Base-by-base conservation (phyloP, 2,329 filamentous ascomycete genomes). In the Dactylellina leptospora region DNA sequence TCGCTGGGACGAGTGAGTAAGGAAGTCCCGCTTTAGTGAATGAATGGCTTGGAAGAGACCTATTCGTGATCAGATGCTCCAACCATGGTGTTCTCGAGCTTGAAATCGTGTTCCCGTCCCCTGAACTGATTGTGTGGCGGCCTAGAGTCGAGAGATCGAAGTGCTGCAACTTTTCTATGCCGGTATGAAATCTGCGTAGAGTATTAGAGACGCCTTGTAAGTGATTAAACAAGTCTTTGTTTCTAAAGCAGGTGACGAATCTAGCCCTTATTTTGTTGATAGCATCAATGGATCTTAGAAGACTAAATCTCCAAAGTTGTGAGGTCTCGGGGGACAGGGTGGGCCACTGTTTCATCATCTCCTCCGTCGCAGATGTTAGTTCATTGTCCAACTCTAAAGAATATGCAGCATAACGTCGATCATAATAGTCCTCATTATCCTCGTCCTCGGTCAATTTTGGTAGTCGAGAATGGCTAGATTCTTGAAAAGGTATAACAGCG, bases 261-360 rank as follows among this genome's bases (percentile, higher is more conserved):
- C 45, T 16, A 16, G 4, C 9, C 11, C 9, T 11, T 2, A 66
- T 59, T 18, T 16, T 9, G 16, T 2, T 11, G 4, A 33, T 51
- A 13, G 3, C 2, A 6, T 6, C 9, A 6, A 30, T 36, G 9
- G 1, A 13, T 20, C 8, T 1, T 2, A 45, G 9, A 0, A 36
- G 16, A 4, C 30, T 22, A 11, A 8, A n/a, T 9, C 27, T 20
- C 5, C 1, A 2, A 2, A 8, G 11, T 20, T 0, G 1, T 5
- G 28, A 20, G 11, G 13, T 25, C 10, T n/a, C 6, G 9, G 53
- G 44, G 1, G 0, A 33, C 11, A 5, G 4, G 3, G 13, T 38
- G 9, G 38, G 44, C 18, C 20, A 62, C 22, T 56, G 48, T 5
- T 4, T 27, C 9, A 50, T 25, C 11, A 70, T 42, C 4, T 42